A percentile compares a stretch with the other conserved stretches of the same genome.
These are phyloP conservation scores for Aspergillus campestris DNA, from an alignment of 495 filamentous ascomycete species.

Conservation along the genomic window DNA sequence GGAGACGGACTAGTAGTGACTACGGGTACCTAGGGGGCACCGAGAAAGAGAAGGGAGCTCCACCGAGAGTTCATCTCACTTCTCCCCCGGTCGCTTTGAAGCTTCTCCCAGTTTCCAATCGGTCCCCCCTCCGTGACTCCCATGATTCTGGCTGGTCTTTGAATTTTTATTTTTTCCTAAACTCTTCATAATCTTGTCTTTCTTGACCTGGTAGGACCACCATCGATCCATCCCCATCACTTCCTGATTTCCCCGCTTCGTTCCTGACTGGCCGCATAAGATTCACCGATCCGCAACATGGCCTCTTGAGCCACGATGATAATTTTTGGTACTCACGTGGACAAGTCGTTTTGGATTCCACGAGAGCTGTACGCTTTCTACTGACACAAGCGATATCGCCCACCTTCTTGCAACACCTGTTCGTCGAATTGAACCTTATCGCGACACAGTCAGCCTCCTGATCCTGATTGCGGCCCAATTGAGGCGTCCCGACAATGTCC, in stretches of 20 bases:
- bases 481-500: slow-evolving; percentile 42
- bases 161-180: too few species aligned
- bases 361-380: slow-evolving; percentile 14
- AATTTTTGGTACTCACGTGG: slow-evolving; percentile 19
- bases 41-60: too few species aligned
- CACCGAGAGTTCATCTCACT: too few species aligned
- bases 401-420: not conserved
- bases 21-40: too few species aligned
- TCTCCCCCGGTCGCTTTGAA: too few species aligned
- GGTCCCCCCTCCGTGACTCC: too few species aligned
- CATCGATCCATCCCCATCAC: not conserved
- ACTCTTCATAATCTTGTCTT: too few species aligned
- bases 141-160: too few species aligned
- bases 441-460: slow-evolving; percentile 2
- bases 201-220: not conserved
- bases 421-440: not conserved
- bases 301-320: slow-evolving; percentile 27
- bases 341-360: slow-evolving; percentile 13
- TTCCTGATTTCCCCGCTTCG: not conserved
- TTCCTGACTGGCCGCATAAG: slow-evolving; percentile 9
- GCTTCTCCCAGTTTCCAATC: too few species aligned
- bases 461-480: slow-evolving; percentile 5
- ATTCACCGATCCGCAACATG: slow-evolving; percentile 21
- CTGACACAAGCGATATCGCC: not conserved
- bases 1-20: too few species aligned